phyloP scores from a whole-genome alignment of 2,329 filamentous ascomycete genomes.

The Phialemoniopsis sp. region DNA sequence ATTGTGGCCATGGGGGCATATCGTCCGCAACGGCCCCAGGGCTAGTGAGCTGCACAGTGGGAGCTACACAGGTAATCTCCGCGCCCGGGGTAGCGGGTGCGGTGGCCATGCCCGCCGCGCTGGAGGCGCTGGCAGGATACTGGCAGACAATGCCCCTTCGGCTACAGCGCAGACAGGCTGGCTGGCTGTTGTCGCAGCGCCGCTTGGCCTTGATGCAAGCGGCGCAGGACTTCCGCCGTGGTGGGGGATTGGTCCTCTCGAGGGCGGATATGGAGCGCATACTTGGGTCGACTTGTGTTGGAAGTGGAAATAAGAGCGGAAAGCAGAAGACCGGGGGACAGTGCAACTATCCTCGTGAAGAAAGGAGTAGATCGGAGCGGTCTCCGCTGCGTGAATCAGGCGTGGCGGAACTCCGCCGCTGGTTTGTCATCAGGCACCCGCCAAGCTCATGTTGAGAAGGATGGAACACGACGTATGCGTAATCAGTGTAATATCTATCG shows the following conservation, averaged over 20 bases:
- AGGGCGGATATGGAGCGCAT: slow-evolving; percentile 12
- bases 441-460: too few relatives aligned
- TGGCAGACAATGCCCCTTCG: slow-evolving; percentile 41
- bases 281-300: slow-evolving; percentile 1
- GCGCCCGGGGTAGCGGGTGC: background rate
- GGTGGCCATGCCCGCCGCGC: background rate
- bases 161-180: slow-evolving; percentile 47
- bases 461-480: too few relatives aligned
- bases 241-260: slow-evolving; percentile 39
- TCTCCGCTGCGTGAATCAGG: background rate
- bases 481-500: too few relatives aligned
- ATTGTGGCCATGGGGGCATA: background rate
- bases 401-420: slow-evolving; percentile 4
- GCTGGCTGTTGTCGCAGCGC: slow-evolving; percentile 47
- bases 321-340: too few relatives aligned
- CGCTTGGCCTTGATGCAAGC: slow-evolving; percentile 54
- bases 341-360: too few relatives aligned
- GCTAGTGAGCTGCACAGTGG: background rate
- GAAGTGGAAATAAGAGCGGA: too few relatives aligned
- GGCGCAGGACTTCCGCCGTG: slow-evolving; percentile 50
- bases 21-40: background rate
- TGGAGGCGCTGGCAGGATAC: slow-evolving; percentile 25
- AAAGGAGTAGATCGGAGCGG: too few relatives aligned
- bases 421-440: too few relatives aligned
- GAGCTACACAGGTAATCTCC: background rate